These are phyloP conservation scores for Malassezia arunalokei DNA, from an alignment of 1,284 basidiomycete genomes.

Conservation along the genomic window DNA sequence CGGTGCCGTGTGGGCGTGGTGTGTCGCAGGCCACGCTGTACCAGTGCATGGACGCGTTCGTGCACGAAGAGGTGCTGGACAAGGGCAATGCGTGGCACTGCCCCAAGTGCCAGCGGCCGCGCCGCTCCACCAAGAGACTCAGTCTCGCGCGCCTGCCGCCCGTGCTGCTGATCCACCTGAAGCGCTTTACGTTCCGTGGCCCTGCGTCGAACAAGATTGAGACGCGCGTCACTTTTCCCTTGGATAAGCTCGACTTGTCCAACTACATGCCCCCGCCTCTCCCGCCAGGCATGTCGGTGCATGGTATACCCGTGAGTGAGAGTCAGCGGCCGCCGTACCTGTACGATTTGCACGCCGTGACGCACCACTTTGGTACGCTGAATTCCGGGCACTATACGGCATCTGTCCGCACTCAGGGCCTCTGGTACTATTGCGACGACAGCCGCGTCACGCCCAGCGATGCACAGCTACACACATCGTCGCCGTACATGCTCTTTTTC, in stretches of 20 bases:
- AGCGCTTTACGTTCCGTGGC: constrained; percentile 83
- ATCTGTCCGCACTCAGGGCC: constrained; percentile 27
- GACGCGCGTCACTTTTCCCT: constrained; percentile 55
- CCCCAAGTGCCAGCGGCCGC: constrained; percentile 73
- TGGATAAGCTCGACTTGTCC: constrained; percentile 67
- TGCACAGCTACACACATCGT: constrained; percentile 29
- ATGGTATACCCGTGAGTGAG: constrained; percentile 20
- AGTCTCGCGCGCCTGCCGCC: constrained; percentile 80
- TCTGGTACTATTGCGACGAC: constrained; percentile 44
- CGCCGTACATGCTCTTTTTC: constrained; percentile 40
- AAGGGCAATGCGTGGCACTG: constrained; percentile 85
- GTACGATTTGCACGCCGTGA: constrained; percentile 49
- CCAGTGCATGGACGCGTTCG: constrained; percentile 78
- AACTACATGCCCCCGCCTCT: constrained; percentile 66
- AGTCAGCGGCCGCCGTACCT: constrained; percentile 42
- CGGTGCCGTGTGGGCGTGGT: constrained; percentile 49
- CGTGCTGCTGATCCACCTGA: constrained; percentile 82
- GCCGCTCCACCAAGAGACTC: constrained; percentile 72
- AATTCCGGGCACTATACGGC: constrained; percentile 46
- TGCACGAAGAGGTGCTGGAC: constrained; percentile 78
- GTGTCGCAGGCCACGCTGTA: constrained; percentile 61
- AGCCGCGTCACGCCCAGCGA: constrained; percentile 24
- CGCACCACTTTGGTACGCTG: constrained; percentile 45
- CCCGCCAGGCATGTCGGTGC: constrained; percentile 18
- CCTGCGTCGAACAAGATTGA: constrained; percentile 76